Evolutionary conservation across 2,329 filamentous ascomycete genomes (phyloP).

Genomic region (Alternaria rosae): DNA sequence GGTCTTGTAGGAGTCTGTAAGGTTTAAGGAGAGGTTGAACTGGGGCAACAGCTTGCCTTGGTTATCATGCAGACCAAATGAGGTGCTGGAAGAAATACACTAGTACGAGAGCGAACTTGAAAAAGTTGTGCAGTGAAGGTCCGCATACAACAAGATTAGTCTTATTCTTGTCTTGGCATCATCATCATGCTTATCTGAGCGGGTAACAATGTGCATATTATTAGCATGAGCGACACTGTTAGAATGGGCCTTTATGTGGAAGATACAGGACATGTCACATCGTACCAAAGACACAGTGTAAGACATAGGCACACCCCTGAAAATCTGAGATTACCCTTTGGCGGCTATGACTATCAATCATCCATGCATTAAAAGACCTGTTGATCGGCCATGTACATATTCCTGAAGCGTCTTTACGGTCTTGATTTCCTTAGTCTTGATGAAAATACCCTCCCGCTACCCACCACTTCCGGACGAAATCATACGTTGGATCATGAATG

Average conservation of each 20-base stretch:
- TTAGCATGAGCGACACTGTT: neutral
- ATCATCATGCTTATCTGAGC: neutral
- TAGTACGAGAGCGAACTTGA: neutral
- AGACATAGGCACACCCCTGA: neutral
- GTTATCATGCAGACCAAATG: neutral
- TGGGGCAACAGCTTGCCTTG: neutral
- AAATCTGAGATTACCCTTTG: neutral
- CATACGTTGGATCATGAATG: neutral
- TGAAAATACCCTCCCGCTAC: neutral
- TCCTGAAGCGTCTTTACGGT: neutral
- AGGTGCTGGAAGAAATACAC: neutral
- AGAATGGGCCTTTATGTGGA: neutral
- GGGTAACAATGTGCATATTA: neutral
- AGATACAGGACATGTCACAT: neutral
- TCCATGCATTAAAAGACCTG: neutral
- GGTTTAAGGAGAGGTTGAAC: neutral
- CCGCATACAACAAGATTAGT: neutral
- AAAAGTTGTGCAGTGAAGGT: neutral
- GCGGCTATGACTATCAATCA: neutral
- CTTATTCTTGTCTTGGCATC: neutral
- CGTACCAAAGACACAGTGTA: neutral
- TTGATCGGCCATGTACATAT: neutral
- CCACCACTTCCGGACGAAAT: neutral
- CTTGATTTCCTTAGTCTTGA: neutral
- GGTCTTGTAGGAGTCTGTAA: neutral